These are phyloP conservation scores for Brassica cretica DNA, from an alignment of 345 rosid genomes.

Conservation along the genomic window DNA sequence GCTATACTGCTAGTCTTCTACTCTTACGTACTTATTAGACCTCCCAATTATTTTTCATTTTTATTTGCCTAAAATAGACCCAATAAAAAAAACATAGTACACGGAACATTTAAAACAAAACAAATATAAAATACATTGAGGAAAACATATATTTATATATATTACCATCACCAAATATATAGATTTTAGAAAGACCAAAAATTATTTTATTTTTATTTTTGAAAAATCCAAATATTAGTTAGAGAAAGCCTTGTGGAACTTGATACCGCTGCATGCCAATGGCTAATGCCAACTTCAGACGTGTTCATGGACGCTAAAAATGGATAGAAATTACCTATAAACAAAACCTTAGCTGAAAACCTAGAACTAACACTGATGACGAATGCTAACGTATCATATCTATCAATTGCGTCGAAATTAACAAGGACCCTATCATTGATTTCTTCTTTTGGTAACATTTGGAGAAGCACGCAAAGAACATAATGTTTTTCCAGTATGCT, in stretches of 20 bases:
- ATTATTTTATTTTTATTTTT: too few species aligned
- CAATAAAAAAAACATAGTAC: constrained; percentile 18
- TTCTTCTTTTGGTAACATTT: constrained; percentile 37
- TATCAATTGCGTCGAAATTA: constrained; percentile 21
- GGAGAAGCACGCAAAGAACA: constrained; percentile 36
- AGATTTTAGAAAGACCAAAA: not conserved
- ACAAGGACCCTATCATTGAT: constrained; percentile 32
- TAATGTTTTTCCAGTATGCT: constrained; percentile 19
- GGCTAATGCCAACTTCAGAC: not conserved
- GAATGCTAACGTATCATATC: constrained; percentile 19
- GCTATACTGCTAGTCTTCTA: constrained; percentile 24
- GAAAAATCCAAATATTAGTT: not conserved
- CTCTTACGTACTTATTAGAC: constrained; percentile 23
- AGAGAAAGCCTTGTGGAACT: not conserved
- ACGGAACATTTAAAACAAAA: not conserved
- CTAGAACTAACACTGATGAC: constrained; percentile 20
- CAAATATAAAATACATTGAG: not conserved
- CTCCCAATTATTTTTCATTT: constrained; percentile 14
- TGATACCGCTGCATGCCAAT: not conserved
- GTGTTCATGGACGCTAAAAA: not conserved
- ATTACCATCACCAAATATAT: not conserved
- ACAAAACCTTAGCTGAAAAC: not conserved
- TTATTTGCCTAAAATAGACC: constrained; percentile 15
- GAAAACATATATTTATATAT: not conserved
- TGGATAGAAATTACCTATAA: not conserved